These are phyloP conservation scores for Suhomyces sp. DNA, from an alignment of 805 yeast species.

Conservation along the genomic window DNA sequence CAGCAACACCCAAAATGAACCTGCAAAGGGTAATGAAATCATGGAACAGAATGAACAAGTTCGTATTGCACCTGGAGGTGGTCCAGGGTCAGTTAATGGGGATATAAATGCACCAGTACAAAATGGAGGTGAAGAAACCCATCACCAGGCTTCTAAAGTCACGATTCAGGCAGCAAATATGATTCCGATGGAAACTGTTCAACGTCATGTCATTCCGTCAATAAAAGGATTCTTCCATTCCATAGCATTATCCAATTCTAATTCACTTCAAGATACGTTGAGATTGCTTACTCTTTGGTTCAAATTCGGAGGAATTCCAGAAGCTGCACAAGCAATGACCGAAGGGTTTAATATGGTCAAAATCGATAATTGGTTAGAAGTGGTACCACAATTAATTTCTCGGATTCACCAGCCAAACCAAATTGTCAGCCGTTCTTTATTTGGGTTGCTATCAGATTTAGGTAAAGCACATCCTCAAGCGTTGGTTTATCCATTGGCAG, in stretches of 20 bases:
- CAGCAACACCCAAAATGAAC: slow-evolving; percentile 25
- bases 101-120: neutral
- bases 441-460: slow-evolving; percentile 77
- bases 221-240: slow-evolving; percentile 95
- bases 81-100: slow-evolving; percentile 12
- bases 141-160: no score
- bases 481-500: slow-evolving; percentile 89
- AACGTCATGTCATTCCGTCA: slow-evolving; percentile 92
- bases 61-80: slow-evolving; percentile 15
- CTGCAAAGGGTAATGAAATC: slow-evolving; percentile 18
- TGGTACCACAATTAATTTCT: slow-evolving; percentile 91
- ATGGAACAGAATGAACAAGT: slow-evolving; percentile 31
- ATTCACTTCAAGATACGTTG: slow-evolving; percentile 89
- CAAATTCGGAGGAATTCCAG: slow-evolving; percentile 90
- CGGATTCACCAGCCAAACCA: slow-evolving; percentile 95
- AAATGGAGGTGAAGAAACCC: slow-evolving; percentile 3
- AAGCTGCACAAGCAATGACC: slow-evolving; percentile 84
- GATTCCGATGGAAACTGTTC: slow-evolving; percentile 57
- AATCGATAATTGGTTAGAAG: slow-evolving; percentile 93
- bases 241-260: slow-evolving; percentile 79
- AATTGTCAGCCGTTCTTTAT: slow-evolving; percentile 73
- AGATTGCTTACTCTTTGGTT: slow-evolving; percentile 93
- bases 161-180: slow-evolving; percentile 16
- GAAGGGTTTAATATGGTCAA: slow-evolving; percentile 89
- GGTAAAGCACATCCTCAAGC: slow-evolving; percentile 98